A percentile compares a stretch with the other conserved stretches of the same genome.
Evolutionary conservation across 257 asterid species (phyloP).

Genomic region (Primulina tabacum): DNA sequence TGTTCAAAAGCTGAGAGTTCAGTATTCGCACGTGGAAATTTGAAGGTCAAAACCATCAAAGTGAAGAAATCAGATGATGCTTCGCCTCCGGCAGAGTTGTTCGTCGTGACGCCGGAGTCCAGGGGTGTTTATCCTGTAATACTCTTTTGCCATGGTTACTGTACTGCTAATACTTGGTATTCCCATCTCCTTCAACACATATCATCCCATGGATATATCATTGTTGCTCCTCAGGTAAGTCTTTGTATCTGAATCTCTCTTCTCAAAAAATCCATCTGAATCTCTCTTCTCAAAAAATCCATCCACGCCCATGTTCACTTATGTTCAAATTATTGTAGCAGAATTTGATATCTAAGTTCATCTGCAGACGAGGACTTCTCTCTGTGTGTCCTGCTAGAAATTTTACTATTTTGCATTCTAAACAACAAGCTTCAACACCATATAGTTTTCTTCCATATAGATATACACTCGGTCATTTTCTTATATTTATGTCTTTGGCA

Average conservation of each 20-base stretch:
- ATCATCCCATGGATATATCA: conserved; percentile 63
- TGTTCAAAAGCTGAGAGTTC: conserved; percentile 10
- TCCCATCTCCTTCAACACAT: conserved; percentile 53
- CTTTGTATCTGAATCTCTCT: neutral
- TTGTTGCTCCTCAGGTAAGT: conserved; percentile 62
- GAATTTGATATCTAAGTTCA: neutral
- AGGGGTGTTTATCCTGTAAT: conserved; percentile 46
- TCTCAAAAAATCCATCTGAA: neutral
- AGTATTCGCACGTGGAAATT: conserved; percentile 46
- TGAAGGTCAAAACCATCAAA: conserved; percentile 31
- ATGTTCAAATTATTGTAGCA: neutral
- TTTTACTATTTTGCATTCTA: neutral
- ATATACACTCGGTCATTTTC: neutral
- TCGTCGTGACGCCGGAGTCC: conserved; percentile 41
- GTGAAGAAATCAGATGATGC: conserved; percentile 36
- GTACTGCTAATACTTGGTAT: conserved; percentile 40
- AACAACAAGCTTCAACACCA: neutral
- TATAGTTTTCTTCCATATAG: neutral
- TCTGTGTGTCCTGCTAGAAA: neutral
- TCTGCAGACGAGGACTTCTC: neutral
- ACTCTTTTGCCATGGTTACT: conserved; percentile 54
- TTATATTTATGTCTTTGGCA: neutral
- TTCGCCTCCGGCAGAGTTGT: conserved; percentile 36
- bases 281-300: neutral
- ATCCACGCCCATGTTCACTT: neutral